These are phyloP conservation scores for Cyphellophora attinorum DNA, from an alignment of 2,329 filamentous ascomycete genomes.

Conservation along the genomic window DNA sequence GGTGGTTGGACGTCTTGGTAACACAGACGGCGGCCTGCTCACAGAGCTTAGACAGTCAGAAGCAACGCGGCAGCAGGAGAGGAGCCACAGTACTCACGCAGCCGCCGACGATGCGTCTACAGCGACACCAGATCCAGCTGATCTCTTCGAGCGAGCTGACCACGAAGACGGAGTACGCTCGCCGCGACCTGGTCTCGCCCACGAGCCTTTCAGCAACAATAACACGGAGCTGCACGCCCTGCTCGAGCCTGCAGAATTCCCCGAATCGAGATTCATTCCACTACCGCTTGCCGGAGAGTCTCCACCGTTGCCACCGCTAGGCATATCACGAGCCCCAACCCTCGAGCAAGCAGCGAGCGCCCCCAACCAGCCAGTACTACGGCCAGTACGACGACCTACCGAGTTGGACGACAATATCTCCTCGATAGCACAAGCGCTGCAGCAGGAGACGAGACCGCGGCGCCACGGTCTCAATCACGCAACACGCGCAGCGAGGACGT, in stretches of 20 bases:
- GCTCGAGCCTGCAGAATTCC: too few species aligned
- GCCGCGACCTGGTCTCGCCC: background rate
- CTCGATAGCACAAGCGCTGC: slow-evolving; percentile 4
- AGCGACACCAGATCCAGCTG: slow-evolving; percentile 13
- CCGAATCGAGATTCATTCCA: too few species aligned
- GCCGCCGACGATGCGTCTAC: slow-evolving; percentile 11
- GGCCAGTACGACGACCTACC: slow-evolving; percentile 15
- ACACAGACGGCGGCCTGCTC: too few species aligned
- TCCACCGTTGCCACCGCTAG: background rate
- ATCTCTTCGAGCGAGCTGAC: slow-evolving; percentile 1
- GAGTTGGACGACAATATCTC: slow-evolving; percentile 12
- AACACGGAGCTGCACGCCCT: too few species aligned
- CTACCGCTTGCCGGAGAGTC: too few species aligned
- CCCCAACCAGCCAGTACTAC: slow-evolving; percentile 7
- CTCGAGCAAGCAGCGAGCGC: slow-evolving; percentile 10
- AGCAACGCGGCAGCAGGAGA: slow-evolving; percentile 9
- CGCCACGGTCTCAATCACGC: slow-evolving; percentile 1
- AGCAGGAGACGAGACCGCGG: slow-evolving; percentile 1
- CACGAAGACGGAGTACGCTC: background rate
- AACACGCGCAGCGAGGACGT: slow-evolving; percentile 9
- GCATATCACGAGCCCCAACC: slow-evolving; percentile 3
- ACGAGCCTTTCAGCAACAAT: too few species aligned
- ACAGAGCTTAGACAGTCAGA: slow-evolving; percentile 7
- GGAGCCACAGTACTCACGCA: slow-evolving; percentile 6
- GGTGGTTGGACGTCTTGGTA: too few species aligned